phyloP scores from a whole-genome alignment of 768 basidiomycete genomes.

The Rhizopogon vinicolor region DNA sequence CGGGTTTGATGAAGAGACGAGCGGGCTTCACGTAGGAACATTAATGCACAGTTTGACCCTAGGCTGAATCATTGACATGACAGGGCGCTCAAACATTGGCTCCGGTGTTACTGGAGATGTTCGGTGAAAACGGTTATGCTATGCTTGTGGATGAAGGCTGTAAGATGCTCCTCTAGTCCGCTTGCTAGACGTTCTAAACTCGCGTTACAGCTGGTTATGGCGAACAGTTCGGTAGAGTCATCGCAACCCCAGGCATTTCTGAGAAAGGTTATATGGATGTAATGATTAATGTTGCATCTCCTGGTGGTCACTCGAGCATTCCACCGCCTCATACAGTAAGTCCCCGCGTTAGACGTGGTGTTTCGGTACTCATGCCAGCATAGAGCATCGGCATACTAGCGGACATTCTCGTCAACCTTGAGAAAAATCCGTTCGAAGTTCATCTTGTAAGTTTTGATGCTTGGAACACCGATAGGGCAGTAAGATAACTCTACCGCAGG shows the following conservation, averaged over 20 bases:
- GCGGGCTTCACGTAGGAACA: conserved; percentile 39
- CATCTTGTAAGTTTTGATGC: conserved; percentile 38
- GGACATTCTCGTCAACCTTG: conserved; percentile 60
- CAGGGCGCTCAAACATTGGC: conserved; percentile 55
- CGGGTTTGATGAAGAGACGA: conserved; percentile 76
- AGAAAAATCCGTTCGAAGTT: conserved; percentile 54
- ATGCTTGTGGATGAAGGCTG: conserved; percentile 89
- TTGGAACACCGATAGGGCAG: background rate
- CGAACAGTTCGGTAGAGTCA: conserved; percentile 45
- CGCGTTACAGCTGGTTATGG: conserved; percentile 40
- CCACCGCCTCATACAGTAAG: conserved; percentile 77
- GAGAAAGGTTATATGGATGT: conserved; percentile 74
- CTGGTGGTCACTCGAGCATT: conserved; percentile 84
- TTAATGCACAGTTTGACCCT: background rate
- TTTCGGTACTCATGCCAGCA: conserved; percentile 1
- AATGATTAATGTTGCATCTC: conserved; percentile 55
- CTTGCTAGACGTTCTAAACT: background rate
- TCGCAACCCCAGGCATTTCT: conserved; percentile 60
- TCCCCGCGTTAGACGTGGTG: background rate
- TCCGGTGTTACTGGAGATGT: conserved; percentile 46
- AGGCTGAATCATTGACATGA: background rate
- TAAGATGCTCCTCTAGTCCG: conserved; percentile 21
- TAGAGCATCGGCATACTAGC: conserved; percentile 83
- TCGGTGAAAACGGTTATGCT: conserved; percentile 69
- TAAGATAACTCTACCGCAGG: conserved; percentile 25